Percentiles rank a stretch among this genome's conserved stretches.
Conservation (phyloP, 305 asterid genomes). For the Withania somnifera region DNA sequence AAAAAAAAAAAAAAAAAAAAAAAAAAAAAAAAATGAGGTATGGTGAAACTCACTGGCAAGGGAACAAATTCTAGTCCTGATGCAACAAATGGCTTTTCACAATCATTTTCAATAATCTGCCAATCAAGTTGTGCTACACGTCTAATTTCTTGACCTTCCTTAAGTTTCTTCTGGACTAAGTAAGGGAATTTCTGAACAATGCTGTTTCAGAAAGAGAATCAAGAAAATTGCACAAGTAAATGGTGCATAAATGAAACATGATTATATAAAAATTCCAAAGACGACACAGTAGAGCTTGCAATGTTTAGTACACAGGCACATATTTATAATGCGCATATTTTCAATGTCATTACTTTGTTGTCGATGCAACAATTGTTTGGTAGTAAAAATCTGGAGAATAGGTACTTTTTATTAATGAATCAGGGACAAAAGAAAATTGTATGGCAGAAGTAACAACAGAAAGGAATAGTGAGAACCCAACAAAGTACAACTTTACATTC, state of each 20-base stretch:
- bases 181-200: slow-evolving; percentile 75
- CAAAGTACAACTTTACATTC: background rate
- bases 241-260: background rate
- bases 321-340: background rate
- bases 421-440: background rate
- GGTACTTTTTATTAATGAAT: background rate
- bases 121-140: slow-evolving; percentile 94
- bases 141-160: slow-evolving; percentile 86
- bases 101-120: slow-evolving; percentile 63
- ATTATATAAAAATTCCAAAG: background rate
- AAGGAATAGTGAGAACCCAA: background rate
- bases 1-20: too few species aligned
- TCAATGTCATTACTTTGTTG: background rate
- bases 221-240: background rate
- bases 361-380: background rate
- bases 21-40: slow-evolving; percentile 5
- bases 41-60: slow-evolving; percentile 55
- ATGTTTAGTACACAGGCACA: background rate
- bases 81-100: slow-evolving; percentile 60
- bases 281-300: background rate
- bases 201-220: slow-evolving; percentile 35
- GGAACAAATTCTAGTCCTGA: slow-evolving; percentile 83
- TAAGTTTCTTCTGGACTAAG: slow-evolving; percentile 65
- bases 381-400: background rate
- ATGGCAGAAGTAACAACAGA: background rate